Conservation (phyloP, 2,329 filamentous ascomycete genomes). For the Metarhizium album region DNA sequence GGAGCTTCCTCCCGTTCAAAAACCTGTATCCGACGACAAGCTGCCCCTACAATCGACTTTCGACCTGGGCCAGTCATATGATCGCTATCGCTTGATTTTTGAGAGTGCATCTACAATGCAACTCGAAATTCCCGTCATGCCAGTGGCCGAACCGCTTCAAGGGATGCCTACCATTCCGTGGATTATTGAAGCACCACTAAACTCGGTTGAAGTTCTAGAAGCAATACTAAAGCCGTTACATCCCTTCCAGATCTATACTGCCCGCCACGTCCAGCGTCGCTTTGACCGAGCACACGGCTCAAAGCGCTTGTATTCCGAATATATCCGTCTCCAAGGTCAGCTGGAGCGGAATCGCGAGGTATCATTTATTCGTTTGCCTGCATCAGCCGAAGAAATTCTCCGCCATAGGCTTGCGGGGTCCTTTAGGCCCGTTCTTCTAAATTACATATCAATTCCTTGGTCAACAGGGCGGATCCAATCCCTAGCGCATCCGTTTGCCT, state of each 20-base stretch:
- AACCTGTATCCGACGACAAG: neutral
- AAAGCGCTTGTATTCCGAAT: neutral
- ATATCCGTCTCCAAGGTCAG: neutral
- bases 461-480: neutral
- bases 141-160: neutral
- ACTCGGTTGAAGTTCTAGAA: neutral
- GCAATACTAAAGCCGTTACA: neutral
- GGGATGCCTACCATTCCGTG: neutral
- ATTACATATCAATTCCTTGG: neutral
- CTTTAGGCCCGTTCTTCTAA: neutral
- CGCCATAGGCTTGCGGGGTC: neutral
- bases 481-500: neutral
- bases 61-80: neutral
- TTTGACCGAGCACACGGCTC: no score
- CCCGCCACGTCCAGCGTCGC: neutral
- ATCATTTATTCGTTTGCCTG: neutral
- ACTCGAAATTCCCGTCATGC: neutral
- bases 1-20: no score
- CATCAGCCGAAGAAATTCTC: neutral
- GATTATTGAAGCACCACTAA: neutral
- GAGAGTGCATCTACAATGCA: neutral
- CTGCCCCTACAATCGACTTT: neutral
- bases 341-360: neutral
- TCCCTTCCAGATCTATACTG: neutral
- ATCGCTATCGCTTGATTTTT: neutral